Base-by-base conservation (phyloP, 2,329 filamentous ascomycete genomes). In the Penicillium nordicum region DNA sequence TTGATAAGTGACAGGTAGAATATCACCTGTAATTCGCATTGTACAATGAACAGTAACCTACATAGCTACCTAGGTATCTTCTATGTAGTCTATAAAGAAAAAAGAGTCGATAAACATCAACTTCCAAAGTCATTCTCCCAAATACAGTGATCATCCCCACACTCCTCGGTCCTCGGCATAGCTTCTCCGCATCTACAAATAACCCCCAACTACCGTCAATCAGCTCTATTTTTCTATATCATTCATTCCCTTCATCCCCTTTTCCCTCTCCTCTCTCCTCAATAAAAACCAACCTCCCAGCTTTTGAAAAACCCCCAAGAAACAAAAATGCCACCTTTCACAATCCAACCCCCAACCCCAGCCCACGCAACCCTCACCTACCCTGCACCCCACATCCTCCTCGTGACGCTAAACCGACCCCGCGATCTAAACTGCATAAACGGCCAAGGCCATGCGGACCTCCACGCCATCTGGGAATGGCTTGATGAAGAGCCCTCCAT, bases 371-470 rank as follows among this genome's bases (percentile, higher is more conserved):
- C 65, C 46, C 67, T 78, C 58, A 65, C 69, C 49, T 76, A 78
- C 71, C 80, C 80, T 62, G 62, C 72, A 57, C 67, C 74, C 40
- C 69, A 75, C 61, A 68, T 80, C 70, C 69, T 81, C 57, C 72
- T 82, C 54, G 74, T 82, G 57, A 77, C 79, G 44, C 72, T 80
- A 57, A 76, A 75, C 59, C 73, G 78, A 11, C 72, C 74, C 10
- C 67, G 70, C 43, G 67, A 72, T 14, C 72, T 79, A 54, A 80
- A 80, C 66, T 76, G 75, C 63, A 78, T 80, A 63, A 74, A 73
- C 55, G 63, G 65, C n/a, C 61, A 67, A 3, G 76, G 75, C 43
- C 70, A 79, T 63, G 67, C 67, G 52, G 75, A 79, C 40, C 68
- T 79, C 6, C 71, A 78, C 49, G 66, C 63, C 0, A 63, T 79